These are phyloP conservation scores for Truncatella angustata DNA, from an alignment of 2,329 filamentous ascomycete genomes.

Conservation along the genomic window DNA sequence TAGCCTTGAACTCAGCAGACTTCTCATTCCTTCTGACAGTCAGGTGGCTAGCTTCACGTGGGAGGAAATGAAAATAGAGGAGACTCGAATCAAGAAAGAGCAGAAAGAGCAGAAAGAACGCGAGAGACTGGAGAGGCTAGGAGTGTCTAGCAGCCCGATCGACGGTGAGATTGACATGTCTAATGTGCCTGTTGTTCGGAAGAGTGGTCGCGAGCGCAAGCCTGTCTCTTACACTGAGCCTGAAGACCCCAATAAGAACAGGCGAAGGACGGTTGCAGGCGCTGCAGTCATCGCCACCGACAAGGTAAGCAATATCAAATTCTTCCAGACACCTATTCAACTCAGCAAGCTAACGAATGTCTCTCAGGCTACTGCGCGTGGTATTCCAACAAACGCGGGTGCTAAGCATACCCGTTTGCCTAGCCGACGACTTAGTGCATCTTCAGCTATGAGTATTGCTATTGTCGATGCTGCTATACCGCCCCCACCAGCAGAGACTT, in stretches of 20 bases:
- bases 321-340: not conserved
- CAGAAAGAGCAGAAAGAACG: slow-evolving; percentile 30
- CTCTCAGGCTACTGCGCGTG: slow-evolving; percentile 31
- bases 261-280: slow-evolving; percentile 62
- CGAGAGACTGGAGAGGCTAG: not conserved
- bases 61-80: slow-evolving; percentile 75
- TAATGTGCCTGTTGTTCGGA: slow-evolving; percentile 38
- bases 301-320: slow-evolving; percentile 32
- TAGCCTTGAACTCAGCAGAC: slow-evolving; percentile 76
- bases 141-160: not conserved
- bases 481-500: not conserved
- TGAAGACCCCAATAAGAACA: slow-evolving; percentile 44
- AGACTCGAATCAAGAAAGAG: slow-evolving; percentile 61
- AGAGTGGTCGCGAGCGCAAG: slow-evolving; percentile 73
- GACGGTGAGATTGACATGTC: not conserved
- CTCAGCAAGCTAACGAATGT: slow-evolving; percentile 15
- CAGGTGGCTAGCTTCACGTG: slow-evolving; percentile 73
- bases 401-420: slow-evolving; percentile 29
- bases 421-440: slow-evolving; percentile 49
- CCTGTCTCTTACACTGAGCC: slow-evolving; percentile 52
- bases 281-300: slow-evolving; percentile 44
- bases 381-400: slow-evolving; percentile 27
- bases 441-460: slow-evolving; percentile 36
- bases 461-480: slow-evolving; percentile 15
- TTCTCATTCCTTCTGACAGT: slow-evolving; percentile 75